phyloP scores from a whole-genome alignment of 768 basidiomycete species.

The Rubroboletus satanas region DNA sequence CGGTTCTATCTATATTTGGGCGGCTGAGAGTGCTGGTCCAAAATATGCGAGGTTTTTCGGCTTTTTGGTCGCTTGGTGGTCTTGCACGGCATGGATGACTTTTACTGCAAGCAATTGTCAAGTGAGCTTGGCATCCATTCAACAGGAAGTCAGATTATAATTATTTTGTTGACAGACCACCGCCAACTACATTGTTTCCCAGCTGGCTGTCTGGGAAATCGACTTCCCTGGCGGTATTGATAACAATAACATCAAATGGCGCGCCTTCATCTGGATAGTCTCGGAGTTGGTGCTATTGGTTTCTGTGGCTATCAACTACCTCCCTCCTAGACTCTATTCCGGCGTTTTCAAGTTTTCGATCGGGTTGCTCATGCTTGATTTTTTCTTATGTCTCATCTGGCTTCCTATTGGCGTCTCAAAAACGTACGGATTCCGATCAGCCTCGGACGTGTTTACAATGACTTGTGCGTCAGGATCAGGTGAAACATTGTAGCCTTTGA shows the following conservation, averaged over 20 bases:
- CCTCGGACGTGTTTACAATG: slow-evolving; percentile 78
- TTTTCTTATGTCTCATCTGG: slow-evolving; percentile 86
- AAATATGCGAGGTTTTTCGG: slow-evolving; percentile 85
- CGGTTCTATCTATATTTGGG: slow-evolving; percentile 94
- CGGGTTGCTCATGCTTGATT: slow-evolving; percentile 76
- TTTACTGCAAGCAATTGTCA: slow-evolving; percentile 87
- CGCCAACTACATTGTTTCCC: slow-evolving; percentile 86
- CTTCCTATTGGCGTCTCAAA: slow-evolving; percentile 85
- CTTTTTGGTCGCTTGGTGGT: slow-evolving; percentile 91
- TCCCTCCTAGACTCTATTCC: slow-evolving; percentile 75
- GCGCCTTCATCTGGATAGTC: slow-evolving; percentile 79
- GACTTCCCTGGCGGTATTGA: slow-evolving; percentile 78
- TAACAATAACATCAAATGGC: slow-evolving; percentile 76
- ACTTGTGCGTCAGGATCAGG: slow-evolving; percentile 56
- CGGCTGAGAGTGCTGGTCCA: slow-evolving; percentile 86
- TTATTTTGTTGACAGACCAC: slow-evolving; percentile 51
- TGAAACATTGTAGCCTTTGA: background rate
- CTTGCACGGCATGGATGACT: slow-evolving; percentile 95
- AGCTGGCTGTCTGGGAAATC: slow-evolving; percentile 73
- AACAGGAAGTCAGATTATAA: background rate
- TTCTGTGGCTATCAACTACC: slow-evolving; percentile 78
- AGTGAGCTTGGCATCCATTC: slow-evolving; percentile 37
- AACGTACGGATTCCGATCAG: slow-evolving; percentile 85
- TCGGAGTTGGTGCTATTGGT: slow-evolving; percentile 70
- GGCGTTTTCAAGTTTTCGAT: slow-evolving; percentile 74